phyloP scores from a whole-genome alignment of 108 stramenopile genomes.

The Seminavis robusta region DNA sequence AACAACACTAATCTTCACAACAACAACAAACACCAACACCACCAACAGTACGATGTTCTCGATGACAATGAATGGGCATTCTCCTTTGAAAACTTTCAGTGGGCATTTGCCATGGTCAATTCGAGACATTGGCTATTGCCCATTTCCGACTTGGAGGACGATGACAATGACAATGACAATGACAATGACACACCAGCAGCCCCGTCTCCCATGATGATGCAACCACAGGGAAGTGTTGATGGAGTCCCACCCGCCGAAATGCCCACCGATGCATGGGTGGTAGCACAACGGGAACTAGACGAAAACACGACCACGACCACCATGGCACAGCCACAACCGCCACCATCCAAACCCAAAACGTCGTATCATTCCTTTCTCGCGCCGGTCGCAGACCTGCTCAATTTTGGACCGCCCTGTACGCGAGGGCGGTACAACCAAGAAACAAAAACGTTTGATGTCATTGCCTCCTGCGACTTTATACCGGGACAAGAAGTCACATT shows the following conservation, averaged over 20 bases:
- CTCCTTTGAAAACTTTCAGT: constrained; percentile 40
- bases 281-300: constrained; percentile 22
- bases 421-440: constrained; percentile 64
- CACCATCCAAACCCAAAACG: background rate
- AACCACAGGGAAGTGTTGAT: constrained; percentile 6
- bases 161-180: constrained; percentile 8
- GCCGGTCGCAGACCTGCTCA: constrained; percentile 79
- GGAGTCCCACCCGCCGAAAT: constrained; percentile 33
- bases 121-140: constrained; percentile 77
- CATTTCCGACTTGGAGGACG: background rate
- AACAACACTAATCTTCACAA: background rate
- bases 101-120: constrained; percentile 86
- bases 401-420: constrained; percentile 84
- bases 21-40: background rate
- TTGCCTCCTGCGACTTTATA: constrained; percentile 68
- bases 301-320: background rate
- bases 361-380: constrained; percentile 72
- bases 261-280: constrained; percentile 58
- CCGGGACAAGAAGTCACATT: constrained; percentile 84
- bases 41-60: background rate
- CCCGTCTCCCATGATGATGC: background rate
- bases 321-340: background rate
- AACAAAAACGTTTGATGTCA: constrained; percentile 67
- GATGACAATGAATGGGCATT: background rate
- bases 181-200: constrained; percentile 1